A percentile compares a stretch with the other conserved stretches of the same genome.
phyloP scores from a whole-genome alignment of 2,329 filamentous ascomycete species.

The Achaetomium macrosporum region DNA sequence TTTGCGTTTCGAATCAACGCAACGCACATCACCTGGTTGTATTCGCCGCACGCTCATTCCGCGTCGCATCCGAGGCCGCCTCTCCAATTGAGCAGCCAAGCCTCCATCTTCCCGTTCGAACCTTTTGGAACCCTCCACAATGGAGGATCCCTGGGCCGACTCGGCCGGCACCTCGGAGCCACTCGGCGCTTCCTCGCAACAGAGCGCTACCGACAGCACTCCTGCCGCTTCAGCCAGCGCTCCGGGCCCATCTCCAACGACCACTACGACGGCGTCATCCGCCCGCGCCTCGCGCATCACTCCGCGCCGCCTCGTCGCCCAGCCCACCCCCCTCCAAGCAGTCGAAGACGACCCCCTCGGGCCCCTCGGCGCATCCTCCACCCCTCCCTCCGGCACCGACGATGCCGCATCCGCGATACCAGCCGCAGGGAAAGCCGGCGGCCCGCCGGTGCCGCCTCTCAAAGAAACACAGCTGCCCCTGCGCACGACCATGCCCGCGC shows the following conservation, averaged over 20 bases:
- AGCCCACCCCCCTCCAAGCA: slow-evolving; percentile 71
- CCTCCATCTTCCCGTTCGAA: background rate
- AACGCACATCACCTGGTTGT: no score
- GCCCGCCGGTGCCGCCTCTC: slow-evolving; percentile 61
- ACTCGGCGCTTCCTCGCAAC: slow-evolving; percentile 21
- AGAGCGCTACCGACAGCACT: slow-evolving; percentile 25
- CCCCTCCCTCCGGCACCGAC: slow-evolving; percentile 16
- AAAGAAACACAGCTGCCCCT: slow-evolving; percentile 53
- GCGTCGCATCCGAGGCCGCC: background rate
- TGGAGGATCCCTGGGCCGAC: slow-evolving; percentile 49
- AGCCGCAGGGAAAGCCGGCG: background rate
- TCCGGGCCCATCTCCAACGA: background rate
- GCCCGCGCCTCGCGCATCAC: slow-evolving; percentile 41
- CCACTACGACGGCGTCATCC: slow-evolving; percentile 6
- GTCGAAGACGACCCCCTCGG: slow-evolving; percentile 71
- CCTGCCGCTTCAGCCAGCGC: slow-evolving; percentile 18
- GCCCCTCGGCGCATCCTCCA: slow-evolving; percentile 63
- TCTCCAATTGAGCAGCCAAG: background rate
- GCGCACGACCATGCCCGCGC: slow-evolving; percentile 50
- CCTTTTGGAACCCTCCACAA: slow-evolving; percentile 3
- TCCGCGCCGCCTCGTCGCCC: slow-evolving; percentile 61
- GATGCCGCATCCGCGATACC: slow-evolving; percentile 26
- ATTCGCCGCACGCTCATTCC: background rate
- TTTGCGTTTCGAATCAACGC: no score
- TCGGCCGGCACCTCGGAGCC: slow-evolving; percentile 29